Base-by-base conservation (phyloP, 1,284 basidiomycete species). In the Meira miltonrushii region DNA sequence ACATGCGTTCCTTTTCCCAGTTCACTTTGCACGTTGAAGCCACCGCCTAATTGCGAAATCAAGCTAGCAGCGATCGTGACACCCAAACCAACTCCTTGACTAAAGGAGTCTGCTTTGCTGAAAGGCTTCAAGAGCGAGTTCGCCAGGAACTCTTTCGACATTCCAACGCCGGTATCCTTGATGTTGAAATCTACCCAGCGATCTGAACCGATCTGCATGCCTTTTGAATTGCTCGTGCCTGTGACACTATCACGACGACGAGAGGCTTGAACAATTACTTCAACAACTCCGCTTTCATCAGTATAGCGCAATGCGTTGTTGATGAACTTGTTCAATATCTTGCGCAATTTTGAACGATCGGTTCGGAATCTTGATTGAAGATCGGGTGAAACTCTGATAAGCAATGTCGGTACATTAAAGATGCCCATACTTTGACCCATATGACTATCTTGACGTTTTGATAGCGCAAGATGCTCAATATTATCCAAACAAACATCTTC, bases 251-350 rank as follows among this genome's bases (percentile, higher is more conserved):
- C 43, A 17, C 17, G 17, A 4, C 43, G 43, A 44, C 23, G 43
- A 17, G 43, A 44, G 9, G 66, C 60, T 4, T 53, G 54, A 10
- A 68, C 55, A 55, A 64, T 62, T 43, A 68, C 57, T 38, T 69
- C 68, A 25, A 69, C 44, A 5, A 61, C 38, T 40, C 13, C 38
- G 11, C 25, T 9, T 23, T 49, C 54, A 21, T 17, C 10, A 1
- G 69, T 67, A 39, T 64, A 72, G 19, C 66, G 64, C 10, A 72
- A 55, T 1, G 69, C 67, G 46, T 74, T 74, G 40, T 58, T 61
- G 1, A 72, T 55, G 13, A 72, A 58, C 54, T 71, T 69, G 41
- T 61, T 61, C 4, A 74, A 60, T 19, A 68, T 58, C 39, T 71
- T 68, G 12, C 60, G 57, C 9, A 69, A 49, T 17, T 55, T 41